Base-by-base conservation (phyloP, 495 filamentous ascomycete species). In the Clohesyomyces aquaticus region DNA sequence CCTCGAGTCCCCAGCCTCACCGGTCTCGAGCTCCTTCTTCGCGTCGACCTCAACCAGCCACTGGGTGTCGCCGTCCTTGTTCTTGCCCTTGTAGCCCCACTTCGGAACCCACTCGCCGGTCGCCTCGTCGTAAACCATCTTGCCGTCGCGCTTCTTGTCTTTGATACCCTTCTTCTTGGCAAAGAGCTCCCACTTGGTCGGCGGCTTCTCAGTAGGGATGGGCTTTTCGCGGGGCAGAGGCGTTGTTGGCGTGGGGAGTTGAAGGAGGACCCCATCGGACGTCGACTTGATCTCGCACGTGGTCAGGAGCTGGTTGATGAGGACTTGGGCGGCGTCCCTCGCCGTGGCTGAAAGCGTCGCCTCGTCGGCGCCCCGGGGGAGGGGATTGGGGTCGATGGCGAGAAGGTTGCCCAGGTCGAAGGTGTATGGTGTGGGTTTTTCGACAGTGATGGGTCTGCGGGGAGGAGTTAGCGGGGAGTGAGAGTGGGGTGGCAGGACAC, bases 21-120 rank as follows among this genome's bases (percentile, higher is more conserved):
- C 80, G 75, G 87, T 88, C 78, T 79, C 81, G 62, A 52, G 65
- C 79, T 83, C 82, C 61, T 83, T 79, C 76, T 88, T 86, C 77
- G 87, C 84, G 71, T 91, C 86, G 27, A 97, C 86, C 83, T 98
- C 95, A 26, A 98, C 91, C 70, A 96, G 79, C 88, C 93, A 94
- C 67, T 91, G 83, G 48, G 81, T 76, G 68, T 91, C 88, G 0
- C 81, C 85, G 14, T 83, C 84, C 82, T 93, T 91, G 74, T 93
- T 94, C 74, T 88, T 89, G 49, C 92, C 95, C 79, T 92, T 91
- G 78, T 95, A 96, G 1, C 94, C 94, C 91, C 92, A 98, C 76
- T 87, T 88, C 47, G 90, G 88, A 59, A 93, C 89, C 88, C 90
- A 97, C 73, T 95, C 89, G 49, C 89, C 88, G 25, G 81, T 91